These are phyloP conservation scores for Penicillium griseofulvum DNA, from an alignment of 2,329 filamentous ascomycete species.

Conservation along the genomic window DNA sequence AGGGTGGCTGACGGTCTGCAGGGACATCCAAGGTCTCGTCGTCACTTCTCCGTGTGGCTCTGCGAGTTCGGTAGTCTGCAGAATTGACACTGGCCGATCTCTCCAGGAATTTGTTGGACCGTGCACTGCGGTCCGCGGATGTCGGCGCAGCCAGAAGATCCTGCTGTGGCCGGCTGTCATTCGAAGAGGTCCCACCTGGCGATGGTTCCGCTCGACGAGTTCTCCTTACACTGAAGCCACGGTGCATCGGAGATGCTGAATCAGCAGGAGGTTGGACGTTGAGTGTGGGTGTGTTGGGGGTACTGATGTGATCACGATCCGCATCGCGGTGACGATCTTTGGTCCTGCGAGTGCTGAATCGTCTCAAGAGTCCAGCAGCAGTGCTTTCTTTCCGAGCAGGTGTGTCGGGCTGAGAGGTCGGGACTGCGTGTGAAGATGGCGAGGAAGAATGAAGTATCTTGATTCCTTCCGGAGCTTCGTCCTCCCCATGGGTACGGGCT, in stretches of 20 bases:
- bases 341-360: constrained; percentile 86
- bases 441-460: constrained; percentile 62
- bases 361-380: constrained; percentile 76
- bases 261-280: constrained; percentile 78
- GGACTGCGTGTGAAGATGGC: constrained; percentile 47
- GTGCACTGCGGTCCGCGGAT: constrained; percentile 58
- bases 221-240: constrained; percentile 82
- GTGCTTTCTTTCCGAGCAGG: constrained; percentile 79
- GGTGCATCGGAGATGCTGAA: constrained; percentile 63
- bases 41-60: constrained; percentile 55
- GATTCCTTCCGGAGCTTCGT: constrained; percentile 74
- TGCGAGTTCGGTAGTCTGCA: constrained; percentile 68
- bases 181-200: constrained; percentile 58
- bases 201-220: constrained; percentile 54
- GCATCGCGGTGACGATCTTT: constrained; percentile 51
- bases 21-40: constrained; percentile 53
- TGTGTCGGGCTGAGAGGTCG: constrained; percentile 59
- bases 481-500: constrained; percentile 90
- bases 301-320: constrained; percentile 53
- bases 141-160: constrained; percentile 74
- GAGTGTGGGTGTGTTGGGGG: constrained; percentile 70
- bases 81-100: constrained; percentile 91
- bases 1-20: constrained; percentile 63
- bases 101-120: constrained; percentile 68
- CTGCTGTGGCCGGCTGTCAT: constrained; percentile 63